Evolutionary conservation across 2,329 filamentous ascomycete genomes (phyloP).

Genomic region (Penicillium polonicum): DNA sequence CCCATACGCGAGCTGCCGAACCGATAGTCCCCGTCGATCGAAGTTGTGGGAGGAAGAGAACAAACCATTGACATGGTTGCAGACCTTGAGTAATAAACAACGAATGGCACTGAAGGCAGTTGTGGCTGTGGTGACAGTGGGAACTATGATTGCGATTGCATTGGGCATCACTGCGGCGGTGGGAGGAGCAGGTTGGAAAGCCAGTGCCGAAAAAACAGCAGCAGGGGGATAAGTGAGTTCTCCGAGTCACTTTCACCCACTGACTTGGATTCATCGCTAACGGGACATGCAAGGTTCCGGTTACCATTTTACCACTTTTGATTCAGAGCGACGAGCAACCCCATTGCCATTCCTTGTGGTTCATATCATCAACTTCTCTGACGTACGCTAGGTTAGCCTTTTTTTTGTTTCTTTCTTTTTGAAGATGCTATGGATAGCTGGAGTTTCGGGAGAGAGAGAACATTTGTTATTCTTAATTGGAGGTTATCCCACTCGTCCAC

Average conservation of each 20-base stretch:
- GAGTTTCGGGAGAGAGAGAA: background rate
- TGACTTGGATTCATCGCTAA: background rate
- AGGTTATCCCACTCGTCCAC: background rate
- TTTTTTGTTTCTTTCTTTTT: background rate
- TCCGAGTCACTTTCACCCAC: background rate
- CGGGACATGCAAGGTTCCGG: background rate
- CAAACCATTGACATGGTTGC: constrained; percentile 36
- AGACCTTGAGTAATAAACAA: constrained; percentile 36
- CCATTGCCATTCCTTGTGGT: background rate
- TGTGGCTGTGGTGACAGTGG: constrained; percentile 44
- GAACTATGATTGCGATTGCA: constrained; percentile 46
- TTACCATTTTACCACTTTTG: background rate
- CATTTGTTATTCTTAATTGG: background rate
- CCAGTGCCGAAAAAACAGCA: constrained; percentile 29
- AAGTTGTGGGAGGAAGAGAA: constrained; percentile 38
- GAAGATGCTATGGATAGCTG: background rate
- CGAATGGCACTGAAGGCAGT: constrained; percentile 40
- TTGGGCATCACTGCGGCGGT: constrained; percentile 47
- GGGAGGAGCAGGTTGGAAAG: constrained; percentile 46
- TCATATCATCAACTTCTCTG: background rate
- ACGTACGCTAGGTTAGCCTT: background rate
- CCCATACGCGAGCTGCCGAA: constrained; percentile 16
- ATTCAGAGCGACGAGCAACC: background rate
- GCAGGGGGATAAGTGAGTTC: constrained; percentile 25
- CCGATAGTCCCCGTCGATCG: constrained; percentile 27